These are phyloP conservation scores for Lactarius akahatsu DNA, from an alignment of 768 basidiomycete genomes.

Conservation along the genomic window DNA sequence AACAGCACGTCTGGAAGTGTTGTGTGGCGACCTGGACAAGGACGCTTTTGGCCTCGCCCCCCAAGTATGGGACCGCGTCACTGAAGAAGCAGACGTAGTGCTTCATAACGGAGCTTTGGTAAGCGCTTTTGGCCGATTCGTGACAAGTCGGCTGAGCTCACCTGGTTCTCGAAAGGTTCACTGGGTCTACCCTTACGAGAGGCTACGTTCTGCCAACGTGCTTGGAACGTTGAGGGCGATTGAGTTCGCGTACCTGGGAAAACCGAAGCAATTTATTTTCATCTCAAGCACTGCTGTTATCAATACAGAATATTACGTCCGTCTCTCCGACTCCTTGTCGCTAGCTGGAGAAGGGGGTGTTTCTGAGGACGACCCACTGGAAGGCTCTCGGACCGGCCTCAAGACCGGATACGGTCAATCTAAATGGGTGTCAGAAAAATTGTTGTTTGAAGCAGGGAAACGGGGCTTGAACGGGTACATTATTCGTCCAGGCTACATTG, in stretches of 20 bases:
- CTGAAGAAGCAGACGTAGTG: constrained; percentile 74
- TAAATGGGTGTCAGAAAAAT: constrained; percentile 98
- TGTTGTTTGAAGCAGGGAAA: constrained; percentile 87
- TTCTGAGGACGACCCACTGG: constrained; percentile 84
- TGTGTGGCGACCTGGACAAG: constrained; percentile 79
- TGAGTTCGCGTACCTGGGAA: constrained; percentile 69
- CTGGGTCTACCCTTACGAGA: constrained; percentile 98
- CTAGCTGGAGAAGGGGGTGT: constrained; percentile 58
- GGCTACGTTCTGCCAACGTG: constrained; percentile 90
- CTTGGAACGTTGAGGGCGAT: constrained; percentile 83
- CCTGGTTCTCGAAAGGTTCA: constrained; percentile 62
- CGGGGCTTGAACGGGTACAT: constrained; percentile 85
- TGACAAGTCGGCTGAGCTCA: constrained; percentile 2
- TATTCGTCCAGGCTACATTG: constrained; percentile 92
- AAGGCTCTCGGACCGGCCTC: constrained; percentile 70
- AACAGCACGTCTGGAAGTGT: constrained; percentile 67
- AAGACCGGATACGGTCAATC: constrained; percentile 95
- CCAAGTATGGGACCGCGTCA: constrained; percentile 63
- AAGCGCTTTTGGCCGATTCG: constrained; percentile 31
- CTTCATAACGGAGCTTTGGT: constrained; percentile 98
- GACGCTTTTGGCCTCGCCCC: constrained; percentile 70
- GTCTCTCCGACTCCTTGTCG: constrained; percentile 71
- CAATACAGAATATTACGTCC: constrained; percentile 88
- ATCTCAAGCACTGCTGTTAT: constrained; percentile 96
- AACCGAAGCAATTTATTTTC: constrained; percentile 81